phyloP scores from a whole-genome alignment of 129 eudicot genomes.

The Artemisia argyi region DNA sequence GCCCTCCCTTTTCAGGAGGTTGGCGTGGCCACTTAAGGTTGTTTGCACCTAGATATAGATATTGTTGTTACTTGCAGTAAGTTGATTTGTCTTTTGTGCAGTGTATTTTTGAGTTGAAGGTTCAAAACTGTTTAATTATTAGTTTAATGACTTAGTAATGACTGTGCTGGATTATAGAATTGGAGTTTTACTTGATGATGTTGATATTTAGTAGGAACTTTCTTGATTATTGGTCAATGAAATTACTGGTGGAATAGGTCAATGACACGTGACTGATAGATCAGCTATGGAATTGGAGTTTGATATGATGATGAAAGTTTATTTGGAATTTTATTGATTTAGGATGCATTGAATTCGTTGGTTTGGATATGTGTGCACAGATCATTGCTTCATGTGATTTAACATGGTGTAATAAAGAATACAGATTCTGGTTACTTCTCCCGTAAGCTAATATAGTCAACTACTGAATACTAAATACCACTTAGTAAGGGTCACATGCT shows the following conservation, averaged over 20 bases:
- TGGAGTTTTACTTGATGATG: not conserved
- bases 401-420: not conserved
- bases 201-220: not conserved
- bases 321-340: not conserved
- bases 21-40: too few species aligned
- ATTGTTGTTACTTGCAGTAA: too few species aligned
- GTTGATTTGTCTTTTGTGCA: not conserved
- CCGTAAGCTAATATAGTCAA: slow-evolving; percentile 4
- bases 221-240: not conserved
- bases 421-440: not conserved
- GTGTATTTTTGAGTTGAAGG: not conserved
- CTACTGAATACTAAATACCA: slow-evolving; percentile 4
- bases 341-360: slow-evolving; percentile 1
- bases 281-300: slow-evolving; percentile 6
- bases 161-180: not conserved
- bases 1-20: too few species aligned
- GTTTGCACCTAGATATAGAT: not conserved
- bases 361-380: slow-evolving; percentile 1
- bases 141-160: slow-evolving; percentile 10
- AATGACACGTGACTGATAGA: not conserved
- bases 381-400: not conserved
- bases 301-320: not conserved
- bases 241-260: not conserved
- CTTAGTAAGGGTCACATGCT: not conserved
- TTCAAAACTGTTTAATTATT: not conserved